Base-by-base conservation (phyloP, 2,329 filamentous ascomycete genomes). In the Berkeleyomyces rouxiae region DNA sequence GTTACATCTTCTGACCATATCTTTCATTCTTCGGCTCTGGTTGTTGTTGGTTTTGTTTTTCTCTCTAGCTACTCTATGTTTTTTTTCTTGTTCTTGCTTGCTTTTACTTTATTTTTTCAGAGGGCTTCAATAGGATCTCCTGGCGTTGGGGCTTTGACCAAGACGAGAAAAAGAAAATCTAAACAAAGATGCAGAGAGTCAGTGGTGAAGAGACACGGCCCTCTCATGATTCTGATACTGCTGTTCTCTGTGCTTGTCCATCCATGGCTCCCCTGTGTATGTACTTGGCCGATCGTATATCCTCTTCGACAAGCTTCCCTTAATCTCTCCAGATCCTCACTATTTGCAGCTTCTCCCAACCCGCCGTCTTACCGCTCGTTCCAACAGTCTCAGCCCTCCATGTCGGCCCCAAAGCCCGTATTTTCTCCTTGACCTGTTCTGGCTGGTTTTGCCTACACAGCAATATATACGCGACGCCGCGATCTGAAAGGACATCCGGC, bases 331-430 rank as follows among this genome's bases (percentile, higher is more conserved):
- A 95, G 71, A 96, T 87, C 71, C 91, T 82, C 68, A 97, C 77
- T 68, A 99, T 87, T 70, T 90, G 86, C 72, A 99, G 77, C 75
- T 87, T 95, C 76, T 99, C 93, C 91, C 92, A 96, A 0, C 93
- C 93, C 39, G 87, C 92, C 72, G 87, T 83, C 77, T 86, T 90
- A 58, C 92, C 92, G 72, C 90, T 96, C 61, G 79, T 81, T 5
- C 88, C 86, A 3, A 95, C 90, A 16, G 82, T 88, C 71, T 90
- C 84, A 7, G 82, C 88, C 65, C 73, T 78, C 93, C 92, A 97
- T 33, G 68, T 71, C 0, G 68, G 64, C 0, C 75, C 75, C 11
- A 87, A 82, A 2, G 67, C 67, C 47, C 75, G 74, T 65, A 93
- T 81, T 58, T 79, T 74, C 65, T 76, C 71, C 72, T 85, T 89